Base-by-base conservation (phyloP, 768 basidiomycete genomes). In the Boletus pseudo-olivaceus region DNA sequence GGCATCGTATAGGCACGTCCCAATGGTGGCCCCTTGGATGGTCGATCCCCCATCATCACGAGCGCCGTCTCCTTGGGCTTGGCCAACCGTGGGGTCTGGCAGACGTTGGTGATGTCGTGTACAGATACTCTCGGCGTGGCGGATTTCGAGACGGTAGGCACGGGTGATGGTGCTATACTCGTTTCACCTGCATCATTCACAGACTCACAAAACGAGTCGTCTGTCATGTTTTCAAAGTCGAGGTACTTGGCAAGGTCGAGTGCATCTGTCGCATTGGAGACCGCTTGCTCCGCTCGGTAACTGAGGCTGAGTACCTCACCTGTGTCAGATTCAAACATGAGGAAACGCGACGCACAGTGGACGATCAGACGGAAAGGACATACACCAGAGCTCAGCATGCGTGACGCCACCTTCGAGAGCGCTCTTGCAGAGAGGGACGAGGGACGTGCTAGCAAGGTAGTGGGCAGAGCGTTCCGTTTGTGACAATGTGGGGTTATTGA, bases 1-100 rank as follows among this genome's bases (percentile, higher is more conserved):
- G 66, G 66, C 56, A 65, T 56, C 14, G 66, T 56, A 39, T 58
- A 42, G 7, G 58, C 38, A 5, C 60, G 65, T 41, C 52, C 60
- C 45, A 64, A 35, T 1, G 51, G 48, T 20, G 34, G 15, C 11
- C 7, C 26, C 33, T 54, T 55, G 23, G 23, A 2, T 0, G 58
- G 8, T 2, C 10, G 12, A n/a, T 54, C 46, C 5, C 46, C 49
- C 41, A 67, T 4, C 37, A 45, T 29, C 30, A 6, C 39, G 6
- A 41, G 33, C 17, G 48, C 54, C 27, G 38, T 53, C 19, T 53
- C 47, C 46, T 55, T 56, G 23, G 44, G 17, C 10, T 26, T 43
- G 23, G 34, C 2, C 1, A 54, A 29, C n/a, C 4, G 47, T 7
- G 58, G 27, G 0, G 34, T 8, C 10, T 14, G 30, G 1, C 23